These are phyloP conservation scores for Ploettnerulaceae sp. DNA, from an alignment of 2,329 filamentous ascomycete genomes.

Conservation along the genomic window DNA sequence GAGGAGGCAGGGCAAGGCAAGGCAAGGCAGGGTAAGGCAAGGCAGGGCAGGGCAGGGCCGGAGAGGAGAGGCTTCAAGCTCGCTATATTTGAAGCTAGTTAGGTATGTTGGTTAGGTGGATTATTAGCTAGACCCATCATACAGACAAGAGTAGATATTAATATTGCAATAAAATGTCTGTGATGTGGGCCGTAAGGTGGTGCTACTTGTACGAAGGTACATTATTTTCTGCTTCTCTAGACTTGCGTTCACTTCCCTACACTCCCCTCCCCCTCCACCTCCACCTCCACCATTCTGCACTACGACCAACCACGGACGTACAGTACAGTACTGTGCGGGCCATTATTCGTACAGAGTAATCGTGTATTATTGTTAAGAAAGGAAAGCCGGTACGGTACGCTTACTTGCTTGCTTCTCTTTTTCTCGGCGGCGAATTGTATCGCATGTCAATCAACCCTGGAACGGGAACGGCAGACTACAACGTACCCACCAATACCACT, in stretches of 20 bases:
- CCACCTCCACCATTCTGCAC: not conserved
- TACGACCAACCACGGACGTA: not conserved
- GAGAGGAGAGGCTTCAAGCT: not conserved
- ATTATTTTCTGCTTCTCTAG: no score
- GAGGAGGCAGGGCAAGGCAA: not conserved
- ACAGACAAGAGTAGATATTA: no score
- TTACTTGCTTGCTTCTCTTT: not conserved
- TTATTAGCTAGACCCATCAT: no score
- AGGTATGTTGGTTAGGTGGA: no score
- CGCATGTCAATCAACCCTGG: constrained; percentile 10
- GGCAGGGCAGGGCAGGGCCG: no score
- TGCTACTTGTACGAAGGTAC: no score
- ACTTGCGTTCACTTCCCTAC: not conserved
- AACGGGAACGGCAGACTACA: no score
- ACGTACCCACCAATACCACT: no score
- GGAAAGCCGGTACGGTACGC: constrained; percentile 5
- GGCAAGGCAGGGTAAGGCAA: not conserved
- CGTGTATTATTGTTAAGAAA: constrained; percentile 2
- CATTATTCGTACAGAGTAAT: no score
- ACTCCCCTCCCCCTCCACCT: not conserved
- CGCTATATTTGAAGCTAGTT: no score
- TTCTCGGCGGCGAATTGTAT: constrained; percentile 5
- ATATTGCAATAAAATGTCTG: no score
- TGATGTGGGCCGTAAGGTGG: no score
- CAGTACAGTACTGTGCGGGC: not conserved